Percentiles rank a stretch among this genome's conserved stretches.
phyloP scores from a whole-genome alignment of 768 basidiomycete genomes.

The Auricularia heimuer region DNA sequence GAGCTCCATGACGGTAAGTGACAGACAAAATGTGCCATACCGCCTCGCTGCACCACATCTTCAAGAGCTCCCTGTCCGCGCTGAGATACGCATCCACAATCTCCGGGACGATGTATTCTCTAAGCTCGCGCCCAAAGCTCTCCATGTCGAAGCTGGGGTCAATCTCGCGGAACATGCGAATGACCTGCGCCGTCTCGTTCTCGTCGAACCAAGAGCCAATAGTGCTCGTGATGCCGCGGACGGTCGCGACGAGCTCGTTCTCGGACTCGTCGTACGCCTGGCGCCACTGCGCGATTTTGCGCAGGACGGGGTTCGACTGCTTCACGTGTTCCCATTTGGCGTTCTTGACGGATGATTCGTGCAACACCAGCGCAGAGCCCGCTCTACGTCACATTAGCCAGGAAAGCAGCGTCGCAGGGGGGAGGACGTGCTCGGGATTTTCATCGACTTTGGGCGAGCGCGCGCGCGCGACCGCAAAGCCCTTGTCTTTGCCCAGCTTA shows the following conservation, averaged over 20 bases:
- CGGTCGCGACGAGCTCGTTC: slow-evolving; percentile 70
- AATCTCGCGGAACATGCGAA: slow-evolving; percentile 73
- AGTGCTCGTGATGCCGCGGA: slow-evolving; percentile 76
- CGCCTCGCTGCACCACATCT: slow-evolving; percentile 91
- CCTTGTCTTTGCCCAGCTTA: slow-evolving; percentile 69
- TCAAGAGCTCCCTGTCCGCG: slow-evolving; percentile 78
- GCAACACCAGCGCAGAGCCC: slow-evolving; percentile 73
- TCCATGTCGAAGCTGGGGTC: slow-evolving; percentile 86
- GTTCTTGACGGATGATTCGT: slow-evolving; percentile 69
- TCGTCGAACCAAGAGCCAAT: slow-evolving; percentile 92
- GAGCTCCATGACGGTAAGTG: too few relatives aligned
- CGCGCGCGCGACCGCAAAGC: slow-evolving; percentile 34
- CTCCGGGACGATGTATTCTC: slow-evolving; percentile 97
- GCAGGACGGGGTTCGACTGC: slow-evolving; percentile 68
- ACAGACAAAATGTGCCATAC: slow-evolving; percentile 35
- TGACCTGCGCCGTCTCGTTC: slow-evolving; percentile 95
- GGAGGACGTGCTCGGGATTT: slow-evolving; percentile 64
- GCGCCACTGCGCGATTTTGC: slow-evolving; percentile 44
- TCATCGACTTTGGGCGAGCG: slow-evolving; percentile 41
- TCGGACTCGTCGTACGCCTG: slow-evolving; percentile 87
- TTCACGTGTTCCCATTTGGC: slow-evolving; percentile 76
- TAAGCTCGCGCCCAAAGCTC: slow-evolving; percentile 74
- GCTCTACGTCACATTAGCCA: slow-evolving; percentile 42
- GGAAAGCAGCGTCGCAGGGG: background rate
- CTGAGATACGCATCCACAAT: slow-evolving; percentile 92